Evolutionary conservation across 306 rosid species (phyloP).

Genomic region (Medicago ruthenica): DNA sequence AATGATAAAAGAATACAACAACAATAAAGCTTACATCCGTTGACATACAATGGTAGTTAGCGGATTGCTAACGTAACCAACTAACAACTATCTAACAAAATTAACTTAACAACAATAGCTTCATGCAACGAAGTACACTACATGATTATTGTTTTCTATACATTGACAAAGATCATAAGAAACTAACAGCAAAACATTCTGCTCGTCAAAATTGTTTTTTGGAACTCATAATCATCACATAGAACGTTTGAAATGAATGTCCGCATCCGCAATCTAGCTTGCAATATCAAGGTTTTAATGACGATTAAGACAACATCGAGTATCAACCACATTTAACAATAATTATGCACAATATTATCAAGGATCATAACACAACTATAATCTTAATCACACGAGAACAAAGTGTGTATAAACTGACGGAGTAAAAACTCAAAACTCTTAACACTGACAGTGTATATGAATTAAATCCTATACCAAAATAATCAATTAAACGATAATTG

Average conservation of each 20-base stretch:
- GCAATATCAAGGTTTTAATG: not conserved
- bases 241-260: not conserved
- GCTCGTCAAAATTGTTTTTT: too few species aligned
- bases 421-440: too few species aligned
- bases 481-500: not conserved
- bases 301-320: not conserved
- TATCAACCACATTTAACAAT: not conserved
- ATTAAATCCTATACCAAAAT: not conserved
- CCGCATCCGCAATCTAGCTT: not conserved
- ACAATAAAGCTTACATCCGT: not conserved
- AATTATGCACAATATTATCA: not conserved
- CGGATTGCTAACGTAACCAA: not conserved
- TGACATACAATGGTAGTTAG: not conserved
- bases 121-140: slow-evolving; percentile 30
- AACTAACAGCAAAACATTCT: slow-evolving; percentile 9
- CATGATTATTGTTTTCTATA: not conserved
- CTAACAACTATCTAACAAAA: not conserved
- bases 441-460: too few species aligned
- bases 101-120: slow-evolving; percentile 2
- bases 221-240: not conserved
- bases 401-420: not conserved
- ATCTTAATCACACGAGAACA: not conserved
- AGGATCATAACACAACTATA: not conserved
- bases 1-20: not conserved
- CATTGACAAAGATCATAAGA: slow-evolving; percentile 23